Evolutionary conservation across 2,329 filamentous ascomycete species (phyloP), one percentile per base, ranked within the genome.

Genomic region (Trichoderma atroviride): DNA sequence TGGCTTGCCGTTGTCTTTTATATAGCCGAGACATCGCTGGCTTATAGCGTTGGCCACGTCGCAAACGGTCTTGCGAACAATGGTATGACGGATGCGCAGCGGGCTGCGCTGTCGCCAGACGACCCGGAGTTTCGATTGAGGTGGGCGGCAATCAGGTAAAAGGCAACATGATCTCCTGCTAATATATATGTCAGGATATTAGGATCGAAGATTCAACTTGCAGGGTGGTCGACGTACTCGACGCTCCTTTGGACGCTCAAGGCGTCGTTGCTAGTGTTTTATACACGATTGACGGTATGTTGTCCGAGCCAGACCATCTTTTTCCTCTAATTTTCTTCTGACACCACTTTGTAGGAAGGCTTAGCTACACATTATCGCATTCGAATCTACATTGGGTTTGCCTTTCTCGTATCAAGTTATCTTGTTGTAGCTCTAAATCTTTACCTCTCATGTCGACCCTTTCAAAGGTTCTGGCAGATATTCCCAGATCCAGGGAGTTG

Each of bases 381-480:
- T 3, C 81, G 85, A 31, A 81, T 88, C 43, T 81, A 81, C 52
- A 74, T 87, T 56, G 86, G 86, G 9, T 88, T 86, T 70, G 77
- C 73, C 3, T 72, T 88, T 43, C 81, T 89, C 40, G 78, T 78
- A 0, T 72, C 72, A 2, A 87, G 84, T 4, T 89, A 84, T 71
- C 67, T 88, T 33, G 80, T 80, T 0, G 83, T 83, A 5, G 76
- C 86, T 33, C 78, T 84, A 40, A 83, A 83, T 4, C 81, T 88
- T 43, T 80, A 87, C 16, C 78, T 85, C 3, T 82, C 82, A 9
- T 89, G 87, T 71, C 80, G 80, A 29, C 86, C 86, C 0, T 82
- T 89, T 65, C 72, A 78, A 31, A 82, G 81, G 50, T 85, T 86
- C 73, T 89, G 87, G 86, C 86, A 89, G 75, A 87, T 89, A 60